Percentiles rank a stretch among this genome's conserved stretches.
These are phyloP conservation scores for Zoysia matrella DNA, from an alignment of 202 grass and related monocot species.

Conservation along the genomic window DNA sequence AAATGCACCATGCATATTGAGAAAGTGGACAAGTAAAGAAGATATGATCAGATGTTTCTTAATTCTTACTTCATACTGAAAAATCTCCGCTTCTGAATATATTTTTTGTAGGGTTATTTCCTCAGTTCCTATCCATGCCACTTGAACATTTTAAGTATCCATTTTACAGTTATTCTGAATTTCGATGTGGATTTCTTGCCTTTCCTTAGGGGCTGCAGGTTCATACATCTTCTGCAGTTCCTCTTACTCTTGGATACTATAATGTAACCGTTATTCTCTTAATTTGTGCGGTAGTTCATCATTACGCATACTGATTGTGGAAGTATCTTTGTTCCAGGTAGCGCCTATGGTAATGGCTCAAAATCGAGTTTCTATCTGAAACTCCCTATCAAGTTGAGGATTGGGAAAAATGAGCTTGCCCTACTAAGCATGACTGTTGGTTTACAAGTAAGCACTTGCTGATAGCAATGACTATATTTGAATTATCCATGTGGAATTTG, in stretches of 20 bases:
- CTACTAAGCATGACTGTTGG: constrained; percentile 93
- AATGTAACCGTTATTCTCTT: constrained; percentile 18
- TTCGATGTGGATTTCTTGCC: neutral
- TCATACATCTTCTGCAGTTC: neutral
- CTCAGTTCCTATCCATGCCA: constrained; percentile 33
- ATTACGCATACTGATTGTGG: constrained; percentile 23
- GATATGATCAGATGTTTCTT: no score
- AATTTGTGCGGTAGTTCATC: constrained; percentile 12
- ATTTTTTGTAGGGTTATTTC: neutral
- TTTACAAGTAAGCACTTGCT: constrained; percentile 72
- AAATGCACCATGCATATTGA: no score
- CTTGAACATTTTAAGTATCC: constrained; percentile 22
- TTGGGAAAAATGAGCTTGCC: constrained; percentile 82
- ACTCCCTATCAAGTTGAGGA: constrained; percentile 57
- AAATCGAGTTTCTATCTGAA: constrained; percentile 65
- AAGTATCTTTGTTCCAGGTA: constrained; percentile 55
- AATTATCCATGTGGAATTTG: neutral
- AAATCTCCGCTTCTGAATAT: no score
- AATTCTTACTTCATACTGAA: no score
- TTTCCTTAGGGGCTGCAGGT: neutral
- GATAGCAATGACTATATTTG: constrained; percentile 12
- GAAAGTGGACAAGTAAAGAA: no score
- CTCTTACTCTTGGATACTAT: constrained; percentile 19
- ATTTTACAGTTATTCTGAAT: constrained; percentile 1
- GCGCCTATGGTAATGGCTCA: constrained; percentile 76